These are phyloP conservation scores for Mycena polygramma DNA, from an alignment of 768 basidiomycete species.

Conservation along the genomic window DNA sequence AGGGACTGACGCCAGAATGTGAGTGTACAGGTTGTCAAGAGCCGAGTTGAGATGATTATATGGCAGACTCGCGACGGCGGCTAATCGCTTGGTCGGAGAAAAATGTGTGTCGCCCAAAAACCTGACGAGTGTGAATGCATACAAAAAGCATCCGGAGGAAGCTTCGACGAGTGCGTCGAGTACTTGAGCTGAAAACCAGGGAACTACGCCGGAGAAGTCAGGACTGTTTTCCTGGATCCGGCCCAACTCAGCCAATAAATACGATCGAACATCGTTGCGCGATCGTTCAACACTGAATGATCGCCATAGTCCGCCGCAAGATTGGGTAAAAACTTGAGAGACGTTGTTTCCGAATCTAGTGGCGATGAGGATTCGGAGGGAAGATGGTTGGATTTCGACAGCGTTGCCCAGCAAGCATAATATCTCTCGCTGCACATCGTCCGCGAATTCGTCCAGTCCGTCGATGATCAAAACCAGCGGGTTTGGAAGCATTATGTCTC, in stretches of 20 bases:
- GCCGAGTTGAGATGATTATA: slow-evolving; percentile 6
- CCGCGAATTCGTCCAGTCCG: slow-evolving; percentile 26
- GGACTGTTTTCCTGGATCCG: slow-evolving; percentile 9
- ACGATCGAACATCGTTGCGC: slow-evolving; percentile 26
- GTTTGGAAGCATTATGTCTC: not conserved
- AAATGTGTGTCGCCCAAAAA: slow-evolving; percentile 27
- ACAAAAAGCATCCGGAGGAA: slow-evolving; percentile 30
- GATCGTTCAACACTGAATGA: slow-evolving; percentile 27
- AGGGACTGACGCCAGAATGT: slow-evolving; percentile 23
- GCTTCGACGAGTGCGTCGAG: slow-evolving; percentile 15
- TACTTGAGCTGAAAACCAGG: slow-evolving; percentile 13
- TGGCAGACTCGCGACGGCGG: slow-evolving; percentile 1
- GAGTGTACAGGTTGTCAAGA: slow-evolving; percentile 28
- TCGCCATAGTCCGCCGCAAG: slow-evolving; percentile 3
- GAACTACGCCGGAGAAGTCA: not conserved
- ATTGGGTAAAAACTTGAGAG: slow-evolving; percentile 11
- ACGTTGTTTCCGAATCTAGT: slow-evolving; percentile 1
- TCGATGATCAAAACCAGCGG: slow-evolving; percentile 31
- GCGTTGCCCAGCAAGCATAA: slow-evolving; percentile 21
- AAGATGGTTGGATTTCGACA: not conserved
- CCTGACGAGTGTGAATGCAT: slow-evolving; percentile 28
- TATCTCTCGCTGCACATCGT: slow-evolving; percentile 24
- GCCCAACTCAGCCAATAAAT: slow-evolving; percentile 15
- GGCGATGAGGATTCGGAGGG: slow-evolving; percentile 18
- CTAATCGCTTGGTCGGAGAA: slow-evolving; percentile 14